A percentile compares a stretch with the other conserved stretches of the same genome.
These are phyloP conservation scores for Neopestalotiopsis sp. DNA, from an alignment of 2,329 filamentous ascomycete species.

Conservation along the genomic window DNA sequence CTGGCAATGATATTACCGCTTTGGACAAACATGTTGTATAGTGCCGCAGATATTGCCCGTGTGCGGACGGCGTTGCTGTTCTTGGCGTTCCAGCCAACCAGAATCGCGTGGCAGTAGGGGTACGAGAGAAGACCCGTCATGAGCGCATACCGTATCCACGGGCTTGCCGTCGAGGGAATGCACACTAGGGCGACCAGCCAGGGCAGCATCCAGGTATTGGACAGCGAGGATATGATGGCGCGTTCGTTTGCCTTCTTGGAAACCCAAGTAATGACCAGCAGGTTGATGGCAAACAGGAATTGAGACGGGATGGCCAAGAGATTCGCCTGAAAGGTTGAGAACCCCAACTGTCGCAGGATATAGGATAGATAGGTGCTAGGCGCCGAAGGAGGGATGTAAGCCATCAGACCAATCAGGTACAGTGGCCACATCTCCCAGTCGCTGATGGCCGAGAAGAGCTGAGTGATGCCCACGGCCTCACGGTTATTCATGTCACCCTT, in stretches of 20 bases:
- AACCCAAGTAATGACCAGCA: conserved; percentile 29
- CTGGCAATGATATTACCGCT: conserved; percentile 47
- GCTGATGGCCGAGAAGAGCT: conserved; percentile 56
- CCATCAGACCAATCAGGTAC: conserved; percentile 58
- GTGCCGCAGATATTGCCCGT: conserved; percentile 50
- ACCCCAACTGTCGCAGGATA: conserved; percentile 61
- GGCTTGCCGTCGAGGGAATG: conserved; percentile 40
- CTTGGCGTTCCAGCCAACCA: conserved; percentile 53
- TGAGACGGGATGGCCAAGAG: conserved; percentile 66
- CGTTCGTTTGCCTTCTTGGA: conserved; percentile 45
- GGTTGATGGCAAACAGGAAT: conserved; percentile 49
- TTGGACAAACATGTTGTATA: conserved; percentile 57
- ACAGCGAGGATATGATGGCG: conserved; percentile 49
- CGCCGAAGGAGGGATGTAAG: conserved; percentile 57
- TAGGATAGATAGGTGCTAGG: conserved; percentile 64
- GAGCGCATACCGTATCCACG: conserved; percentile 49
- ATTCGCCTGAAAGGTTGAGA: conserved; percentile 67
- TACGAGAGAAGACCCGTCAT: conserved; percentile 50
- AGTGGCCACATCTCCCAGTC: conserved; percentile 57
- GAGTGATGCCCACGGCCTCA: conserved; percentile 55
- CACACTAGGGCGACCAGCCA: conserved; percentile 51
- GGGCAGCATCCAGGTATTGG: conserved; percentile 57
- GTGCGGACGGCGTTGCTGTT: conserved; percentile 56
- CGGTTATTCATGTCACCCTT: conserved; percentile 68
- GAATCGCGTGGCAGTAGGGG: conserved; percentile 54